These are phyloP conservation scores for Coemansia reversa DNA, from an alignment of 192 early-diverging fungal genomes.

Conservation along the genomic window DNA sequence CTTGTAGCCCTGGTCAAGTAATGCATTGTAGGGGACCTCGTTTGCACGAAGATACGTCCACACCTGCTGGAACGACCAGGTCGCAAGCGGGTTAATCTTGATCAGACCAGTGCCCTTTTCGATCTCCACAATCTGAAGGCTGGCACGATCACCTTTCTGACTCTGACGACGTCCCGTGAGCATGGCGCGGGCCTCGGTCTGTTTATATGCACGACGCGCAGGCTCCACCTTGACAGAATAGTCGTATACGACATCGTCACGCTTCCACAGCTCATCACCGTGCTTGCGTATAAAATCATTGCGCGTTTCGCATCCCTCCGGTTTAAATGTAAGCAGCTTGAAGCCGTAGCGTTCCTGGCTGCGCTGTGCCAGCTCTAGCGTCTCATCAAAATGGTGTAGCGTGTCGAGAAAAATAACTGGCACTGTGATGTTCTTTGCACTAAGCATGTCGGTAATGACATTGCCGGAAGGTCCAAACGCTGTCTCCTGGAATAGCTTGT, in stretches of 20 bases:
- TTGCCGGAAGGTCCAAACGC: slow-evolving; percentile 92
- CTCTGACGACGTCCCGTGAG: slow-evolving; percentile 88
- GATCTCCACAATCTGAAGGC: slow-evolving; percentile 77
- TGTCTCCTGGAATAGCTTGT: slow-evolving; percentile 85
- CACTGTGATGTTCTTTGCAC: slow-evolving; percentile 62
- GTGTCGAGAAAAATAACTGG: slow-evolving; percentile 92
- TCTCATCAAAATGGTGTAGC: slow-evolving; percentile 92
- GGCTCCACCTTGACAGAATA: slow-evolving; percentile 95
- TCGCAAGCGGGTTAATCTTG: slow-evolving; percentile 91
- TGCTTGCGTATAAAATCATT: slow-evolving; percentile 70
- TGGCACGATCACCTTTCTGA: slow-evolving; percentile 81
- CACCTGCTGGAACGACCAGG: slow-evolving; percentile 88
- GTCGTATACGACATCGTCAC: slow-evolving; percentile 78
- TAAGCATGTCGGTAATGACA: slow-evolving; percentile 84
- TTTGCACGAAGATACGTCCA: slow-evolving; percentile 81
- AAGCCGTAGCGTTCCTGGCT: slow-evolving; percentile 69
- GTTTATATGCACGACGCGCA: slow-evolving; percentile 77
- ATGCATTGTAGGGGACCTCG: slow-evolving; percentile 86
- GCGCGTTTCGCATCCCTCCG: slow-evolving; percentile 58
- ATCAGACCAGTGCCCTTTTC: slow-evolving; percentile 73
- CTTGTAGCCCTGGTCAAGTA: slow-evolving; percentile 89
- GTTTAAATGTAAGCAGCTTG: slow-evolving; percentile 73
- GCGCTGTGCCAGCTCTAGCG: slow-evolving; percentile 71
- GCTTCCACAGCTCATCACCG: slow-evolving; percentile 83
- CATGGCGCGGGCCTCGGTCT: slow-evolving; percentile 70